Base-by-base conservation (phyloP, 2,329 filamentous ascomycete genomes). In the Gnomoniopsis sp. region DNA sequence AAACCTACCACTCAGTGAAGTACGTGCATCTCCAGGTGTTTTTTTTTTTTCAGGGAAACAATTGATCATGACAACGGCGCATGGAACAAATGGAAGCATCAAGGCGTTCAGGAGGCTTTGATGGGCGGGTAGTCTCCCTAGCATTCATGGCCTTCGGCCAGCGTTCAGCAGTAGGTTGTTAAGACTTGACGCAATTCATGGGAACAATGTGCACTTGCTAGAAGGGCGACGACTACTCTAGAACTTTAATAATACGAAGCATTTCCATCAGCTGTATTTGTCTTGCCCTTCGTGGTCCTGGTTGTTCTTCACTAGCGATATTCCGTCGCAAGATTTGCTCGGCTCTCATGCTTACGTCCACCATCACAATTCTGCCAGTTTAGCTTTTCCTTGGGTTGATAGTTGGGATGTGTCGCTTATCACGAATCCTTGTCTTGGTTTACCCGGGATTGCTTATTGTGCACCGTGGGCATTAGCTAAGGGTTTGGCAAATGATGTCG, bases 1-100 rank as follows among this genome's bases (percentile, higher is more conserved):
- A 85, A 85, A 72, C 83, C 83, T 59, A 73, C 79, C 36, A 76
- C 77, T 60, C 70, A 68, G 59, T 60, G 63, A 52, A 41, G 61
- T 61, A 53, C 58, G 63, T 55, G 66, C 61, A 66, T 65, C n/a
- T 44, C 52, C 52, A 54, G 63, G 62, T 63, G 62, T 60, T 52
- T 58, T 21, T 10, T 51, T 6, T 38, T 6, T 26, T 23, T 44
- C 19, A 61, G 43, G 54, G 19, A 21, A 57, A 63, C 54, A 59
- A 58, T 64, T 62, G 57, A 53, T 60, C 57, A 61, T 61, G 61
- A 62, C 48, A 41, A 55, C 49, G 58, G 61, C 58, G 61, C 58
- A 58, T 52, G 55, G 58, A 52, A 30, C 36, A 47, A 53, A 51
- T 34, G 46, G 51, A 49, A 71, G 67, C 70, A 73, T 71, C 60